Base-by-base conservation (phyloP, 176 grass and related monocot species). In the Avena eriantha region DNA sequence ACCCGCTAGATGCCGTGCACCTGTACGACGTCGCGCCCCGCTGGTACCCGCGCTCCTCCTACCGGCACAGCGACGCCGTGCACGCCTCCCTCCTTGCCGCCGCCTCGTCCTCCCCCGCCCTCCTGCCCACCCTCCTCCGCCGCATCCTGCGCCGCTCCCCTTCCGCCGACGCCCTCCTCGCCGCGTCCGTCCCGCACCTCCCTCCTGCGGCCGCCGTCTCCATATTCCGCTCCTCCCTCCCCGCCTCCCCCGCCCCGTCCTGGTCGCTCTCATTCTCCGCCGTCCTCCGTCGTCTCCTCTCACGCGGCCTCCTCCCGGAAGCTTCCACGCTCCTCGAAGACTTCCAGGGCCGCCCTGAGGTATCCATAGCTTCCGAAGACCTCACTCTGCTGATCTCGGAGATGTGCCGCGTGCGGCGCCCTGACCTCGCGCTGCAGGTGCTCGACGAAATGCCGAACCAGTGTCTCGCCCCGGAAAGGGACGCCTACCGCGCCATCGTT, bases 201-300 rank as follows among this genome's bases (percentile, higher is more conserved):
- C 74, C 83, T 8, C 76, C 86, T 7, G n/a, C 19, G 0, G 1
- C 55, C 12, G 86, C 87, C 31, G 16, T 74, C 23, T 83, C 91
- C 80, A 77, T 93, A 31, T 89, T 93, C 81, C 75, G 82, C 59
- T 84, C 74, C 43, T 48, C 92, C 6, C 81, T 95, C 10, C 88
- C 89, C 0, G 60, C 49, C 83, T 95, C 93, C 53, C 92, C 73
- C 10, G 79, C 83, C 26, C 89, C 88, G 21, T 90, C 89, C 4
- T 98, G 95, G 93, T 89, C 90, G 11, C 83, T 71, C 57, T 98
- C 95, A 73, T 95, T 95, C 83, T 83, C 94, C 71, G 90, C 88
- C 48, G 49, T 95, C 54, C 89, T 98, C 89, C 84, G 77, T 31
- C 84, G 63, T 68, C 91, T 92, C 39, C 51, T 93, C 64, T 82